phyloP scores from a whole-genome alignment of 805 yeast genomes.

The Ogataea neopini region DNA sequence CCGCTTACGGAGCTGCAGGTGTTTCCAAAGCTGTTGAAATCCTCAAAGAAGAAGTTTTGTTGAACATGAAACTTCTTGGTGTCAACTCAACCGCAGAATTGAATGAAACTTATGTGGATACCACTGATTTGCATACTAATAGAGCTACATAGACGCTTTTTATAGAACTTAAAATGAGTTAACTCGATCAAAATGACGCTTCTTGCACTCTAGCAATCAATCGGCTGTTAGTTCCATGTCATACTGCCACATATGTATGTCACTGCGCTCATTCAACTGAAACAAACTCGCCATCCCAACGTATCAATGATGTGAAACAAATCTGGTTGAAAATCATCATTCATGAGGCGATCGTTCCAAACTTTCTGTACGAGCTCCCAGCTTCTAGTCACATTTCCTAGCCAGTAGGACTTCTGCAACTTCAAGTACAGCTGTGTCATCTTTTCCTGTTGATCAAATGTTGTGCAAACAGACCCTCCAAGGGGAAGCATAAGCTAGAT shows the following conservation, averaged over 20 bases:
- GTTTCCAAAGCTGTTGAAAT: constrained; percentile 52
- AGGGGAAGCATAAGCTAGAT: neutral
- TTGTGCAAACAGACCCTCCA: neutral
- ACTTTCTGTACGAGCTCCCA: neutral
- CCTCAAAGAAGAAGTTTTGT: constrained; percentile 59
- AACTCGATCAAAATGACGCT: neutral
- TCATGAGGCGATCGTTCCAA: neutral
- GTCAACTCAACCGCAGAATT: constrained; percentile 5
- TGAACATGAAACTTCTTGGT: constrained; percentile 72
- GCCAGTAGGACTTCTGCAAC: neutral
- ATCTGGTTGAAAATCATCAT: neutral
- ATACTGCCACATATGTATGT: too few relatives aligned
- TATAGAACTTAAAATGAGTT: constrained; percentile 1
- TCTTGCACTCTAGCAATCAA: too few relatives aligned
- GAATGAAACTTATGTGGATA: constrained; percentile 10
- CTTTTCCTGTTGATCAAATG: neutral
- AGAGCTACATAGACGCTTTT: constrained; percentile 3
- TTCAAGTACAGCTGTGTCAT: neutral
- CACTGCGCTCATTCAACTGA: neutral
- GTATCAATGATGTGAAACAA: neutral
- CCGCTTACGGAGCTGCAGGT: constrained; percentile 36
- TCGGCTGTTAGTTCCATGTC: too few relatives aligned
- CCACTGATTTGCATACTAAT: constrained; percentile 4
- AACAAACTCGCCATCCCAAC: neutral
- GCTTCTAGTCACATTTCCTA: neutral